Percentiles rank a stretch among this genome's conserved stretches.
Evolutionary conservation across 2,329 filamentous ascomycete genomes (phyloP).

Genomic region (Juglanconis sp.): DNA sequence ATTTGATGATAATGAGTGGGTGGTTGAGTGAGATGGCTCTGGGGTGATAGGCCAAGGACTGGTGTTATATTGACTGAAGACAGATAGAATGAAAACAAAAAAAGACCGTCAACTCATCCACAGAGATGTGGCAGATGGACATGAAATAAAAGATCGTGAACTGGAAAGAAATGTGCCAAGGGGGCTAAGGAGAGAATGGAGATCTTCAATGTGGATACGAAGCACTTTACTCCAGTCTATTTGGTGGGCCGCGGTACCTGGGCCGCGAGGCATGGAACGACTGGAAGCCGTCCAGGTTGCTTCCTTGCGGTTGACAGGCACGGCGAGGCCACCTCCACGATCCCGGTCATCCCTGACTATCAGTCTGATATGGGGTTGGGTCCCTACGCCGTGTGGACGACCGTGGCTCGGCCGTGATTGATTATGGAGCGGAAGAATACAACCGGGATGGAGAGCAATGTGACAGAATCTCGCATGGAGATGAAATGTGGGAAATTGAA

Average conservation of each 20-base stretch:
- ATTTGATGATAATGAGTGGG: not conserved
- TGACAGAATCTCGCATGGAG: conserved; percentile 4
- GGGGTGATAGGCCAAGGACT: not conserved
- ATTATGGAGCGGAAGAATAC: not conserved
- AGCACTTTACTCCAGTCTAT: not conserved
- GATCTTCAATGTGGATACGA: not conserved
- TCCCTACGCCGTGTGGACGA: too few species aligned
- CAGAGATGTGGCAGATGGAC: conserved; percentile 6
- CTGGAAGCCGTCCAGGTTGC: conserved; percentile 10
- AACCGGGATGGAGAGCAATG: not conserved
- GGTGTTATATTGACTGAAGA: not conserved
- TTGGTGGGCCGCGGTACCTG: not conserved
- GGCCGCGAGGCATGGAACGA: not conserved
- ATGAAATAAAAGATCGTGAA: not conserved
- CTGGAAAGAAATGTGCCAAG: not conserved
- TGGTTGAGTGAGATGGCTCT: not conserved
- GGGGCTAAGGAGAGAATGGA: conserved; percentile 10
- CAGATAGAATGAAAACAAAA: not conserved
- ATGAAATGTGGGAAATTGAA: conserved; percentile 1
- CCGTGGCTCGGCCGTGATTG: not conserved
- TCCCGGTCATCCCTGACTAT: conserved; percentile 19
- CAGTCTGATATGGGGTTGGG: not conserved
- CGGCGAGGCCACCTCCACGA: not conserved
- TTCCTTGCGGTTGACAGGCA: conserved; percentile 4
- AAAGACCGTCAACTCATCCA: not conserved